Evolutionary conservation across 2,329 filamentous ascomycete genomes (phyloP), one percentile per base, ranked within the genome.

Genomic region (Verticillium dahliae): DNA sequence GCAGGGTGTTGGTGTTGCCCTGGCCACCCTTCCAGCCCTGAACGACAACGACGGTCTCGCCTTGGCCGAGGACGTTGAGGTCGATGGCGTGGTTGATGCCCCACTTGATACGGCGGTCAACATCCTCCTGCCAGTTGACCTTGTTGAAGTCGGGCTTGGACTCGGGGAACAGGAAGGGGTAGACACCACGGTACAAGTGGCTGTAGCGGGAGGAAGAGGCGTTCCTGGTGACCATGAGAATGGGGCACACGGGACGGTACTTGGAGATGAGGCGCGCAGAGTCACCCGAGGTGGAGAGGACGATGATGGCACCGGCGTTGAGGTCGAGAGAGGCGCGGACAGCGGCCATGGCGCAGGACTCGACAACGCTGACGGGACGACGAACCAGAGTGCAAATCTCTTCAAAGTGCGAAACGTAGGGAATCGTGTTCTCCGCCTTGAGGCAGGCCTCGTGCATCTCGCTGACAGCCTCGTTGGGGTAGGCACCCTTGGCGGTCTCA

Each of bases 381-480:
- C 90, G 85, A 70, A 89, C 88, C 66, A 97, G 81, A 70, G 87
- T 89, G 79, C 91, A 90, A 76, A 99, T 83, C 84, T 99, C 95
- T 76, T 98, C 93, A 74, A 97, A 99, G 72, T 96, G 90, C 74
- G 89, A 94, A 76, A 97, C 90, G 77, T 99, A 98, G 60, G 95
- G 92, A 73, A 98, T 97, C 67, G 93, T 92, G 76, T 97, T 93
- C 83, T 99, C 95, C 60, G 95, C 95, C 78, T 96, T 88, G 77
- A 98, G 83, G 79, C 94, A 98, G 59, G 95, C 93, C 81, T 97
- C 91, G 85, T 95, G 91, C 95, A 99, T 99, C 90, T 98, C 96
- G 67, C 82, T 87, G 63, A 99, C 94, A 60, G 95, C 90, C 81
- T 97, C 92, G 69, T 85, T 84, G 65, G 95, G 95, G 82, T 99